Conservation (phyloP, 495 filamentous ascomycete species). For the Neurospora tetrasperma region DNA sequence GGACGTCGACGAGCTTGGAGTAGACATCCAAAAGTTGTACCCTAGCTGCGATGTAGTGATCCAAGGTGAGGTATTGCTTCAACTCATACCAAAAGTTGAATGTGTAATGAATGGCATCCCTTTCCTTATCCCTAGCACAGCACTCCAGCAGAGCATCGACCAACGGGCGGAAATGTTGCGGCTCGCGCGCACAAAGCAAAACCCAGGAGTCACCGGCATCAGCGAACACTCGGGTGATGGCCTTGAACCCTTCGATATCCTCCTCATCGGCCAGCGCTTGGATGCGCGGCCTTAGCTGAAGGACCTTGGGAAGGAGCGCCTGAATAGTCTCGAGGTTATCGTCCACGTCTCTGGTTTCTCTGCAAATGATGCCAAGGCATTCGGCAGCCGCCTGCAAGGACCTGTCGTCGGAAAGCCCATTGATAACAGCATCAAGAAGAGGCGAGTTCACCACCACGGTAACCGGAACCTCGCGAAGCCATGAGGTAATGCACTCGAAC, state of each 20-base stretch:
- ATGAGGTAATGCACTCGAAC: slow-evolving; percentile 90
- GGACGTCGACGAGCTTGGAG: slow-evolving; percentile 80
- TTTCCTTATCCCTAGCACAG: slow-evolving; percentile 72
- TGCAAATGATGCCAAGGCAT: slow-evolving; percentile 81
- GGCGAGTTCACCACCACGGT: slow-evolving; percentile 75
- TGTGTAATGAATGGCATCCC: slow-evolving; percentile 81
- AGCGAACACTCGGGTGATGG: slow-evolving; percentile 77
- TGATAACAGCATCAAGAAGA: slow-evolving; percentile 69
- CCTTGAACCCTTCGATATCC: slow-evolving; percentile 80
- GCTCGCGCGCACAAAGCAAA: slow-evolving; percentile 74
- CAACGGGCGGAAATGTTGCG: slow-evolving; percentile 68
- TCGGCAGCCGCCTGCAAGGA: slow-evolving; percentile 90
- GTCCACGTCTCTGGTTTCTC: slow-evolving; percentile 89
- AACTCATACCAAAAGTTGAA: slow-evolving; percentile 98
- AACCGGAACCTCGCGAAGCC: slow-evolving; percentile 85
- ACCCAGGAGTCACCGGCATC: slow-evolving; percentile 95
- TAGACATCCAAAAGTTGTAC: slow-evolving; percentile 66
- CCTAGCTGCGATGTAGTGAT: slow-evolving; percentile 76
- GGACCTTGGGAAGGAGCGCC: slow-evolving; percentile 70
- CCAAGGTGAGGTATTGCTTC: slow-evolving; percentile 88
- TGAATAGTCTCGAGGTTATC: slow-evolving; percentile 72
- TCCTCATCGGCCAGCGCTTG: slow-evolving; percentile 62
- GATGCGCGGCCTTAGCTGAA: slow-evolving; percentile 73
- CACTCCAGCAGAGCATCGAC: slow-evolving; percentile 89
- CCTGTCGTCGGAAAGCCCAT: slow-evolving; percentile 58